Percentiles rank a stretch among this genome's conserved stretches.
These are phyloP conservation scores for Skeletonema menzelii DNA, from an alignment of 108 stramenopile genomes.

Conservation along the genomic window DNA sequence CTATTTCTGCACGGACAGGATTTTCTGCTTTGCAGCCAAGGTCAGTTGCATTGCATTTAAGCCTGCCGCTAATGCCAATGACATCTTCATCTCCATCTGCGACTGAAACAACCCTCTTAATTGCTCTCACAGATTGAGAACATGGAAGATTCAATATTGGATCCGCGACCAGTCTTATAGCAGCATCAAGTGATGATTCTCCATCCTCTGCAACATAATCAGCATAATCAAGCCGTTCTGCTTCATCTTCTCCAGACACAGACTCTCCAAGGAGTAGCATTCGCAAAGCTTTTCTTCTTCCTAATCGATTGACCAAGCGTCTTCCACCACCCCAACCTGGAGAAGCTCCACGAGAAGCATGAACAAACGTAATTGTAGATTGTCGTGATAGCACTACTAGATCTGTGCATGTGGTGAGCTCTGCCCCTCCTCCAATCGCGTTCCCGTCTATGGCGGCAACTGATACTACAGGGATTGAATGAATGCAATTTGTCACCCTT, in stretches of 20 bases:
- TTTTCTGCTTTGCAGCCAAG: too few relatives aligned
- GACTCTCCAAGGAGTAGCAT: conserved; percentile 37
- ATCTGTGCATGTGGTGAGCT: conserved; percentile 40
- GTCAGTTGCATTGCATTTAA: neutral
- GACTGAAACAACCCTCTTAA: conserved; percentile 29
- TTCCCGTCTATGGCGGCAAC: conserved; percentile 34
- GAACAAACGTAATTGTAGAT: conserved; percentile 36
- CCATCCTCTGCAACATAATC: conserved; percentile 30
- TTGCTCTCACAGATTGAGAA: conserved; percentile 33
- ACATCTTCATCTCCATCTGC: conserved; percentile 40
- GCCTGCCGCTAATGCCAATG: conserved; percentile 9
- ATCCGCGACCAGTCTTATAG: conserved; percentile 33
- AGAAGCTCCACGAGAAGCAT: conserved; percentile 34
- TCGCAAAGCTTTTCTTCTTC: conserved; percentile 27
- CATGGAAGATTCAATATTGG: conserved; percentile 39
- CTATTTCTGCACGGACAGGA: too few relatives aligned
- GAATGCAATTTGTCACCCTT: conserved; percentile 26
- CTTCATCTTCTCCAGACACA: conserved; percentile 30
- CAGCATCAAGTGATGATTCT: conserved; percentile 33
- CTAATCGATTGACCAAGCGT: conserved; percentile 25
- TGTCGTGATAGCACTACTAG: conserved; percentile 29
- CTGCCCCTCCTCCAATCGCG: conserved; percentile 47
- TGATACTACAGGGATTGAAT: conserved; percentile 25
- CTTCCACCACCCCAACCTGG: conserved; percentile 45
- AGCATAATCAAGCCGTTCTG: conserved; percentile 7